Evolutionary conservation across 768 basidiomycete genomes (phyloP).

Genomic region (Trametes cinnabarina): DNA sequence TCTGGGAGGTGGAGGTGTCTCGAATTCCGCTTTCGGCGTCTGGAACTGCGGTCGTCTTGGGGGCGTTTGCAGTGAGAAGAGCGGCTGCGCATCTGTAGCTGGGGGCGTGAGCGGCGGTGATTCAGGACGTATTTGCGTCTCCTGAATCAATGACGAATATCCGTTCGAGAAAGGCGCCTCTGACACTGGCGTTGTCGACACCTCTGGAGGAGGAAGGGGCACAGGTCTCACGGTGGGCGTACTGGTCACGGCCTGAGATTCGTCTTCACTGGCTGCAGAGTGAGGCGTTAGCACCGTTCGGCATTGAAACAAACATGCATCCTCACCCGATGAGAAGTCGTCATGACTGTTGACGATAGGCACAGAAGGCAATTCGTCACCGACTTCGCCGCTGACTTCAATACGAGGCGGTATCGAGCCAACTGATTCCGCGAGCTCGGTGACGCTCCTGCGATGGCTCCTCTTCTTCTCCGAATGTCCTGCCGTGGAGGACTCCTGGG

Average conservation of each 20-base stretch:
- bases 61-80: slow-evolving; percentile 43
- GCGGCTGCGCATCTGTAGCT: not conserved
- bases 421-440: slow-evolving; percentile 29
- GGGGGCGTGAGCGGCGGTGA: slow-evolving; percentile 35
- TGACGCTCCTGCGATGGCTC: slow-evolving; percentile 28
- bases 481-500: slow-evolving; percentile 12
- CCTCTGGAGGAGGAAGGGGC: slow-evolving; percentile 16
- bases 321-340: slow-evolving; percentile 13
- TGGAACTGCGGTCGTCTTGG: slow-evolving; percentile 43
- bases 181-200: slow-evolving; percentile 7
- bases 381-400: slow-evolving; percentile 6
- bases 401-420: slow-evolving; percentile 26
- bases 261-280: slow-evolving; percentile 40
- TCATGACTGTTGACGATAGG: slow-evolving; percentile 16
- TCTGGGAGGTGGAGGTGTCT: slow-evolving; percentile 62
- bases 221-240: slow-evolving; percentile 24
- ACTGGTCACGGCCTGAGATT: slow-evolving; percentile 25
- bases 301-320: not conserved
- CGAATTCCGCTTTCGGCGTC: slow-evolving; percentile 47
- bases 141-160: not conserved
- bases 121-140: not conserved
- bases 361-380: slow-evolving; percentile 16
- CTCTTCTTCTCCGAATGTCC: slow-evolving; percentile 23
- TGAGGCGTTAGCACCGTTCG: not conserved
- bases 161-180: not conserved